Percentiles rank a stretch among this genome's conserved stretches.
These are phyloP conservation scores for Kodamaea leandrae DNA, from an alignment of 805 yeast genomes.

Conservation along the genomic window DNA sequence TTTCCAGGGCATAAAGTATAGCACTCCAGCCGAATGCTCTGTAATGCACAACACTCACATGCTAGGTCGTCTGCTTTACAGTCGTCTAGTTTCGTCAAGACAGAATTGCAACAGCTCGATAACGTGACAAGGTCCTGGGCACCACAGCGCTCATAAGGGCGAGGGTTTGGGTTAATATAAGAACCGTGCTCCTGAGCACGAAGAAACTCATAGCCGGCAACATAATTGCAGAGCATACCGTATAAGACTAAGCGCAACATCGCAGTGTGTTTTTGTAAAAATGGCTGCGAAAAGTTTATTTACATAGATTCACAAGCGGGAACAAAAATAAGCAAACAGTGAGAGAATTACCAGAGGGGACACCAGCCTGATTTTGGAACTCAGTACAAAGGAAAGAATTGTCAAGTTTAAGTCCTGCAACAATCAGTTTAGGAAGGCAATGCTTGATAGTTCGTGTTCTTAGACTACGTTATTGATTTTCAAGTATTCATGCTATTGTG, in stretches of 20 bases:
- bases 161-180: slow-evolving; percentile 47
- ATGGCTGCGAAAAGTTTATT: background rate
- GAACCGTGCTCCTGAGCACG: slow-evolving; percentile 32
- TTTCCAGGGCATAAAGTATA: slow-evolving; percentile 49
- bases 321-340: too few species aligned
- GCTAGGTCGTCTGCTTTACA: slow-evolving; percentile 54
- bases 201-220: background rate
- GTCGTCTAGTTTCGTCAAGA: slow-evolving; percentile 44
- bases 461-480: too few species aligned
- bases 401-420: too few species aligned
- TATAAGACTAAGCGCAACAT: background rate
- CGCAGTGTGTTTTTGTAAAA: background rate
- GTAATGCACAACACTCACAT: slow-evolving; percentile 57
- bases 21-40: slow-evolving; percentile 45
- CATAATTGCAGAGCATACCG: background rate
- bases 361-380: too few species aligned
- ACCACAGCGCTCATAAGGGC: slow-evolving; percentile 39
- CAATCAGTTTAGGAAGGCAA: too few species aligned
- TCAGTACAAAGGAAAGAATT: too few species aligned
- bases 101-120: slow-evolving; percentile 46
- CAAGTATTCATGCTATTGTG: too few species aligned
- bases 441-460: too few species aligned
- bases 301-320: too few species aligned
- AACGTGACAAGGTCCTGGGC: slow-evolving; percentile 43
- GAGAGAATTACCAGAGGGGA: too few species aligned